Conservation (phyloP, 352 stramenopile genomes). For the Hyaloperonospora arabidopsidis region DNA sequence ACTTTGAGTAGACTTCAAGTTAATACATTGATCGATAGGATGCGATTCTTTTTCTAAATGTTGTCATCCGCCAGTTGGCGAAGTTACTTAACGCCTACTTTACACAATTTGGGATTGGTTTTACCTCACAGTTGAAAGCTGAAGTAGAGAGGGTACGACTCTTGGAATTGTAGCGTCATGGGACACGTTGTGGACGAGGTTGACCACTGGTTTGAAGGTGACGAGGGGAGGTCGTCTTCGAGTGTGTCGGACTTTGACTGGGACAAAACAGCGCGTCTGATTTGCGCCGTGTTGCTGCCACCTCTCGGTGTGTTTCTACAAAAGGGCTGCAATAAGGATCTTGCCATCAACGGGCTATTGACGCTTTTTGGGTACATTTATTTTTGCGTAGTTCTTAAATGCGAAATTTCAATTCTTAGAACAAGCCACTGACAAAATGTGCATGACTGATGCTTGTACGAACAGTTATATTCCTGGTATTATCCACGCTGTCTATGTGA, state of each 20-base stretch:
- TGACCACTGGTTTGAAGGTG: slow-evolving; percentile 24
- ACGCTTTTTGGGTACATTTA: slow-evolving; percentile 43
- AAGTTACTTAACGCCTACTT: neutral
- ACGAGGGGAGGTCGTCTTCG: slow-evolving; percentile 15
- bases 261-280: slow-evolving; percentile 39
- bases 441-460: too few species aligned
- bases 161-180: neutral
- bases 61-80: too few species aligned
- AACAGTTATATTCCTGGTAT: slow-evolving; percentile 48
- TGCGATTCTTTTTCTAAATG: too few species aligned
- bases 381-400: too few species aligned
- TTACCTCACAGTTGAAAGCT: neutral
- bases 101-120: too few species aligned
- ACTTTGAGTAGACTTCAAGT: too few species aligned
- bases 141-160: neutral
- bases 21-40: too few species aligned
- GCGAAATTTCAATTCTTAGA: too few species aligned
- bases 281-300: slow-evolving; percentile 43
- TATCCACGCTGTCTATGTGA: slow-evolving; percentile 41
- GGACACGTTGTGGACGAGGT: slow-evolving; percentile 16
- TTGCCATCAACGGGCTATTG: slow-evolving; percentile 61
- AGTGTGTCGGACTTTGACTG: slow-evolving; percentile 23
- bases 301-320: slow-evolving; percentile 49
- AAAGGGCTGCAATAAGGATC: slow-evolving; percentile 47
- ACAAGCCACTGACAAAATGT: too few species aligned